Evolutionary conservation across 2,329 filamentous ascomycete species (phyloP), one percentile per base, ranked within the genome.

Genomic region (Nemania diffusa): DNA sequence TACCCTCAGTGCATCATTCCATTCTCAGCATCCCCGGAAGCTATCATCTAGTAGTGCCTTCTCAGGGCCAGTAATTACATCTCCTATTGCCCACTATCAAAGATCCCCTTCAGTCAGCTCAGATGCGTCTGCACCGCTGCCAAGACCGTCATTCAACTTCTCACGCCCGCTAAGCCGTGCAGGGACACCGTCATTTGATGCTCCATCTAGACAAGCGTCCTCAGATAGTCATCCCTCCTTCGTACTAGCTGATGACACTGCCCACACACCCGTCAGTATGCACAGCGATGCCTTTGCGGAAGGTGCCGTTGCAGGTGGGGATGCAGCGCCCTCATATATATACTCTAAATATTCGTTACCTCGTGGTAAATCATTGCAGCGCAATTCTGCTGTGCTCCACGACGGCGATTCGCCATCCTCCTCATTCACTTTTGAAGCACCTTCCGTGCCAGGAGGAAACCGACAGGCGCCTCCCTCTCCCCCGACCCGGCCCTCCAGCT

Each of bases 91-190:
- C 17, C 84, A 88, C 29, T 87, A 90, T 73, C 87, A 89, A 65
- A 87, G 94, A 74, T 97, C 94, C 0, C 93, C 94, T 1, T 98
- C 96, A 0, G 86, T 93, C 42, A 90, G 90, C 68, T 98, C 95
- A 1, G 93, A 97, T 69, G 87, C 88, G 57, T 97, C 94, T 1
- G 85, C 86, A 51, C 85, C 79, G 9, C 76, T 94, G 40, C 88
- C 90, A 13, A 87, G 91, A 17, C 92, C 93, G 0, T 89, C 92
- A 0, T 95, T 97, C 81, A 98, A 99, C 80, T 98, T 98, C 78
- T 98, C 96, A 0, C 88, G 96, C 50, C 96, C 96, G 0, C 81
- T 97, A 68, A 97, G 95, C 78, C 86, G 91, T 76, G 87, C 89
- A 67, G 89, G 88, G 68, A 89, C 86, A 13, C 87, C 88, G 17